These are phyloP conservation scores for Breynia disticha DNA, from an alignment of 441 rosid genomes.

Conservation along the genomic window DNA sequence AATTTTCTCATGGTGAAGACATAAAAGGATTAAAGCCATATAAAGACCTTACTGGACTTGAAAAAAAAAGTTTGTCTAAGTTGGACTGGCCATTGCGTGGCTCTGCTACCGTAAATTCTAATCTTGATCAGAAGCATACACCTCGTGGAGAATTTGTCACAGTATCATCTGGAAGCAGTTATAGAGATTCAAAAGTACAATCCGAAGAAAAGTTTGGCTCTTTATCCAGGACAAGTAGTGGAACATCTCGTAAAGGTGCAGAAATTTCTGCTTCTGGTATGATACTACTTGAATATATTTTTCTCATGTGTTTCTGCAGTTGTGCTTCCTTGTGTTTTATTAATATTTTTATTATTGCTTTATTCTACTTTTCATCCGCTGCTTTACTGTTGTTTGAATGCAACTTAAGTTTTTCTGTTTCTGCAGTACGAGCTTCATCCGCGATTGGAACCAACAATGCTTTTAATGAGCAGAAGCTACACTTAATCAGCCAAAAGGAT, in stretches of 20 bases:
- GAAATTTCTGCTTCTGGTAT: conserved; percentile 54
- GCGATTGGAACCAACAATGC: conserved; percentile 25
- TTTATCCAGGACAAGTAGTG: conserved; percentile 43
- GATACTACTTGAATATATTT: conserved; percentile 10
- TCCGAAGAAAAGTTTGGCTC: conserved; percentile 53
- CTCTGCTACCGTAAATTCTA: conserved; percentile 29
- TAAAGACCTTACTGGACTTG: conserved; percentile 43
- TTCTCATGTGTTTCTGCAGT: not conserved
- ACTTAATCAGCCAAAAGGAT: conserved; percentile 46
- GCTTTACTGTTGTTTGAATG: not conserved
- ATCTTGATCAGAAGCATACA: conserved; percentile 37
- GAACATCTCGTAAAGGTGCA: conserved; percentile 38
- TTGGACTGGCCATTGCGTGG: conserved; percentile 25
- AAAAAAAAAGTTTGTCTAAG: conserved; percentile 35
- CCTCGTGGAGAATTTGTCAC: conserved; percentile 36
- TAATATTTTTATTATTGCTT: too few relatives aligned
- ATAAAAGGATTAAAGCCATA: conserved; percentile 45
- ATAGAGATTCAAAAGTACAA: conserved; percentile 45
- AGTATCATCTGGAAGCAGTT: conserved; percentile 32
- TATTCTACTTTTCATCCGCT: not conserved
- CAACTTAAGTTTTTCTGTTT: not conserved
- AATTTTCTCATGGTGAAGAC: conserved; percentile 44
- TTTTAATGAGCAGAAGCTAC: conserved; percentile 38
- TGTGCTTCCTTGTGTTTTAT: not conserved
- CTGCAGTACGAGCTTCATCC: conserved; percentile 44